Evolutionary conservation across 1,284 basidiomycete genomes (phyloP), one percentile per base, ranked within the genome.

Genomic region (Malassezia brasiliensis): DNA sequence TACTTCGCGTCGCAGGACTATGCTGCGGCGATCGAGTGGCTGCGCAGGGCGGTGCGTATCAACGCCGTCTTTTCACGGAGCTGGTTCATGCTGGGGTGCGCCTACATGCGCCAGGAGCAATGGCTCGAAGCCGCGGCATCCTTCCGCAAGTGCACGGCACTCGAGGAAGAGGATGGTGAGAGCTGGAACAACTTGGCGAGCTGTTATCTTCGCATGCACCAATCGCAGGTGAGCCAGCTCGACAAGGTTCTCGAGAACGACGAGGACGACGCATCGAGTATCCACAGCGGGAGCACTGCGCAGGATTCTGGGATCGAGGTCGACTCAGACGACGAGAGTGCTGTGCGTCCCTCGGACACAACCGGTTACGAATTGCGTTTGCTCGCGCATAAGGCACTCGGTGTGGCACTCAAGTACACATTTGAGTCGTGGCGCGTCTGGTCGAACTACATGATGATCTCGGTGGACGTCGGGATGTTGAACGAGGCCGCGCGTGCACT

Each of bases 141-240:
- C 0, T 98, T 98, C 76, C 79, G 80, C 46, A 80, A 91, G 35
- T 90, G 88, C 66, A 90, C 94, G 0, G 79, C 82, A 9, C 83
- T 98, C 58, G 91, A 96, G 61, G 89, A 93, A 59, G 93, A 98
- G 66, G 91, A 99, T 70, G 88, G 83, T 3, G 93, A 98, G 79
- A 91, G 89, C 62, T 98, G 94, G 94, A 96, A 87, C 74, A 99
- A 99, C 75, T 78, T 99, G 51, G 94, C 93, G 20, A 91, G 86
- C 61, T 86, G 91, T 68, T 96, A 96, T 76, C 81, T 99, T 45
- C 53, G 68, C 6, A 66, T 74, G 65, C 64, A 67, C 20, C 62
- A 63, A 38, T 52, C 9, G 60, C 60, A 32, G 50, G 46, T 34
- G 38, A 17, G 10, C 11, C 57, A 42, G 30, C 62, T 41, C 39